A percentile compares a stretch with the other conserved stretches of the same genome.
These are phyloP conservation scores for Penicillium parvum DNA, from an alignment of 495 filamentous ascomycete genomes.

Conservation along the genomic window DNA sequence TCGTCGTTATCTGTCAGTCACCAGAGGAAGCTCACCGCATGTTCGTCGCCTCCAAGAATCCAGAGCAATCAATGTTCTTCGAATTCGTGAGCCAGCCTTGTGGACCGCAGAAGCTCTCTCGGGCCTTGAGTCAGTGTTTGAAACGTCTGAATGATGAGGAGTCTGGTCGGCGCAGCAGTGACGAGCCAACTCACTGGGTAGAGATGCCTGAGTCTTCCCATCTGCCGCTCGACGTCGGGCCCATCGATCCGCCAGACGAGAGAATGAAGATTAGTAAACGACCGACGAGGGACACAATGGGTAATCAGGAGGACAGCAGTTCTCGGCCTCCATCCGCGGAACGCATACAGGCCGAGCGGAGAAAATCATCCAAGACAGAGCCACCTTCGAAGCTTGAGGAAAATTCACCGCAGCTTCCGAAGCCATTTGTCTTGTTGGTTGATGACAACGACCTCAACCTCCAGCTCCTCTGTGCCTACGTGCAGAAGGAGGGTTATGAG, in stretches of 20 bases:
- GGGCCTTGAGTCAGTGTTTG: slow-evolving; percentile 22
- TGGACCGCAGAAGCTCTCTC: slow-evolving; percentile 27
- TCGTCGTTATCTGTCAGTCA: slow-evolving; percentile 29
- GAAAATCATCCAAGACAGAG: neutral
- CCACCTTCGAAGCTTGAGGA: neutral
- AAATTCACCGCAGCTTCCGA: neutral
- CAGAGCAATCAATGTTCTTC: slow-evolving; percentile 5
- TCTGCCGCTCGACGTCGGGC: slow-evolving; percentile 12
- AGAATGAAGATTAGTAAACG: slow-evolving; percentile 22
- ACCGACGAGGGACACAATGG: slow-evolving; percentile 17
- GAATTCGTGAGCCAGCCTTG: slow-evolving; percentile 34
- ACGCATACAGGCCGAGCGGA: too few species aligned
- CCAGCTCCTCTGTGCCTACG: slow-evolving; percentile 55
- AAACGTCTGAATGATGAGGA: slow-evolving; percentile 11
- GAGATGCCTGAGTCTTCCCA: slow-evolving; percentile 22
- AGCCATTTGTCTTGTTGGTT: slow-evolving; percentile 51
- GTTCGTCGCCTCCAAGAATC: slow-evolving; percentile 18
- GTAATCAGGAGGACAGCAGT: too few species aligned
- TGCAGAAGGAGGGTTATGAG: slow-evolving; percentile 40
- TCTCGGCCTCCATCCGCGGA: too few species aligned
- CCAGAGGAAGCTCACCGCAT: slow-evolving; percentile 27
- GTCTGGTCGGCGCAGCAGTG: neutral
- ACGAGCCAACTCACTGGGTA: slow-evolving; percentile 23
- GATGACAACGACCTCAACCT: slow-evolving; percentile 76
- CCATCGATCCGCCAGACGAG: slow-evolving; percentile 11